phyloP scores from a whole-genome alignment of 2,329 filamentous ascomycete species.

The Pyricularia sp. region DNA sequence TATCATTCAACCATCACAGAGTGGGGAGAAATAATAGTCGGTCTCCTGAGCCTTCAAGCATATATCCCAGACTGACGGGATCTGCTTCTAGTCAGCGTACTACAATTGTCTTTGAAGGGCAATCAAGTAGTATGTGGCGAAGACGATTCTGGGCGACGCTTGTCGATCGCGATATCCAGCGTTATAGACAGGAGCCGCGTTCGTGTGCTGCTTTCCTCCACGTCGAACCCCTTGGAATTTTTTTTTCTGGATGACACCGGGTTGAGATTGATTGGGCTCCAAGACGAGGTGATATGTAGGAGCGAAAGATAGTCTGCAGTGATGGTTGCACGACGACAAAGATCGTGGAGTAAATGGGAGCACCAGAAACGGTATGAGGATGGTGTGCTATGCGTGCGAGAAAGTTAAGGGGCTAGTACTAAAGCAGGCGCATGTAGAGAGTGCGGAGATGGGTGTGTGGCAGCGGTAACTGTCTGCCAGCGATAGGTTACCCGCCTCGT shows the following conservation, averaged over 20 bases:
- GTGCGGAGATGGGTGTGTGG: constrained; percentile 16
- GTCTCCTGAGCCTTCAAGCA: background rate
- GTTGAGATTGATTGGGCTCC: background rate
- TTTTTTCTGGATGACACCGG: background rate
- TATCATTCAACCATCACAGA: constrained; percentile 26
- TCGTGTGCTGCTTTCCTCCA: background rate
- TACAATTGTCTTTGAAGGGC: background rate
- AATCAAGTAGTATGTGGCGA: background rate
- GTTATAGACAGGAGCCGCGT: background rate
- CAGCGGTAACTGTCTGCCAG: constrained; percentile 19
- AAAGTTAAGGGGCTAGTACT: constrained; percentile 7
- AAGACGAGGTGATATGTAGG: background rate
- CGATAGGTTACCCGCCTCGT: constrained; percentile 16
- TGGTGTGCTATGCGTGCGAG: constrained; percentile 8
- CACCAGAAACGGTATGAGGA: background rate
- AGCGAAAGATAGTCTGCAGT: constrained; percentile 4
- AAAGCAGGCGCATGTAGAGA: constrained; percentile 8
- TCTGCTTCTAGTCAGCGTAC: background rate
- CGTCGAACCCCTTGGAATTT: background rate
- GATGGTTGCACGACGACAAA: constrained; percentile 6
- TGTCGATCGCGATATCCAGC: background rate
- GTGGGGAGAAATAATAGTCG: constrained; percentile 12
- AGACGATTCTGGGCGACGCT: background rate
- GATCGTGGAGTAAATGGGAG: constrained; percentile 10
- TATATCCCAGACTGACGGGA: background rate